phyloP scores from a whole-genome alignment of 305 asterid genomes.

The Stenogyne calaminthoides region DNA sequence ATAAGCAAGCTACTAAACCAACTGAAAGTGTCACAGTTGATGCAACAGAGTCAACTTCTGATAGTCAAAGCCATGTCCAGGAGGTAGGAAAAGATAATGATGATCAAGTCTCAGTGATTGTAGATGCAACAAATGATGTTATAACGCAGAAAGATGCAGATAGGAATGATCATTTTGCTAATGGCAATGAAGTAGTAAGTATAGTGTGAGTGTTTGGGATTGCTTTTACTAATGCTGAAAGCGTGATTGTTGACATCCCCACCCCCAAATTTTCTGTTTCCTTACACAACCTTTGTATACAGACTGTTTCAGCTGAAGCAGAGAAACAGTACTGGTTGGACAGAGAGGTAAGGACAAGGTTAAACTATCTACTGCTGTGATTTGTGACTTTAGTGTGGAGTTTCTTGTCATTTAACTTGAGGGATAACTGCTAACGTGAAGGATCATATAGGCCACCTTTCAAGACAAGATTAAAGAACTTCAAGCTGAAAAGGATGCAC shows the following conservation, averaged over 20 bases:
- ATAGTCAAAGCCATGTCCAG: constrained; percentile 30
- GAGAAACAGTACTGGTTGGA: constrained; percentile 45
- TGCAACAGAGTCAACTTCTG: constrained; percentile 37
- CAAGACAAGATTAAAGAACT: constrained; percentile 49
- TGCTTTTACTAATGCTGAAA: not conserved
- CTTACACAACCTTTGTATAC: constrained; percentile 22
- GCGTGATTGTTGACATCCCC: not conserved
- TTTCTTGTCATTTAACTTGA: constrained; percentile 13
- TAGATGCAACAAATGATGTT: constrained; percentile 32
- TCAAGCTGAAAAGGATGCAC: constrained; percentile 50
- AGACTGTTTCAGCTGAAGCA: constrained; percentile 38
- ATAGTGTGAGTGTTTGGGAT: constrained; percentile 1
- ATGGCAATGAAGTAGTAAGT: constrained; percentile 43
- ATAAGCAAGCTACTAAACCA: constrained; percentile 38
- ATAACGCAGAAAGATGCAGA: constrained; percentile 26
- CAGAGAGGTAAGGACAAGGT: constrained; percentile 49
- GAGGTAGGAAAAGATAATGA: constrained; percentile 30
- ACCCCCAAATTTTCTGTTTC: not conserved
- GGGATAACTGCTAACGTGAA: constrained; percentile 31
- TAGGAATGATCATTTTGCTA: constrained; percentile 34
- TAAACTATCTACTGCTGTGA: constrained; percentile 15
- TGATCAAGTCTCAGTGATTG: constrained; percentile 27
- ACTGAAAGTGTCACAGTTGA: constrained; percentile 39
- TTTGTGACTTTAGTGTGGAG: constrained; percentile 2
- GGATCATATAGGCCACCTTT: constrained; percentile 47